Base-by-base conservation (phyloP, 2,329 filamentous ascomycete genomes). In the Alternaria alternata region DNA sequence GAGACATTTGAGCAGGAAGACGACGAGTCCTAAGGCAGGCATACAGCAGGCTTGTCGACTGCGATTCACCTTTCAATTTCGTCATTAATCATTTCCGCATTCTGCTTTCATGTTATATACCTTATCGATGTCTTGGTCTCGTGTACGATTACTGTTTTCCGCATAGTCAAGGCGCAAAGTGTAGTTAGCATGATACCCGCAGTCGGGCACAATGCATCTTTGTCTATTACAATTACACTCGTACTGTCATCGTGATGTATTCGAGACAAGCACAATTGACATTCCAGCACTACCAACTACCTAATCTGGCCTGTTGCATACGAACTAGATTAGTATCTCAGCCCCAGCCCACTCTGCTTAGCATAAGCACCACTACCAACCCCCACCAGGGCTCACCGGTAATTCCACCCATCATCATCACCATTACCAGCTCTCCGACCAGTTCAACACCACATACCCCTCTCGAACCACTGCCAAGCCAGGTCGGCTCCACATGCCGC, bases 1-100 rank as follows among this genome's bases (percentile, higher is more conserved):
- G 70, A 72, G 28, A 68, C 62, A 0, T 74, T 75, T 48, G 64
- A 65, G 43, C 56, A 64, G 14, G 66, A 65, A 2, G 62, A 67
- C 7, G 63, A 70, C 4, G 49, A 58, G 22, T 6, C 18, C 5
- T 42, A 24, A n/a, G 30, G 46, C 30, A 36, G 1, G 14, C 32
- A 7, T 34, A 22, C 30, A 36, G 12, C 30, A 11, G 18, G 14
- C 20, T 8, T 5, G 11, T 11, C 9, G 18, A 9, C 16, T 8
- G 30, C 30, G 18, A 20, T 30, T 14, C 28, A 34, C 6, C 20
- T 36, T 34, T 16, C 12, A n/a, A 22, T 22, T 48, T 24, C 14
- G 20, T 32, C 20, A 22, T 32, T 5, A 16, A 16, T 24, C 46
- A 12, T 24, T 8, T n/a, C 28, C 20, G 24, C 20, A 36, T 14